Percentiles rank a stretch among this genome's conserved stretches.
Evolutionary conservation across 768 basidiomycete species (phyloP).

Genomic region (Calocybe gangraenosa): DNA sequence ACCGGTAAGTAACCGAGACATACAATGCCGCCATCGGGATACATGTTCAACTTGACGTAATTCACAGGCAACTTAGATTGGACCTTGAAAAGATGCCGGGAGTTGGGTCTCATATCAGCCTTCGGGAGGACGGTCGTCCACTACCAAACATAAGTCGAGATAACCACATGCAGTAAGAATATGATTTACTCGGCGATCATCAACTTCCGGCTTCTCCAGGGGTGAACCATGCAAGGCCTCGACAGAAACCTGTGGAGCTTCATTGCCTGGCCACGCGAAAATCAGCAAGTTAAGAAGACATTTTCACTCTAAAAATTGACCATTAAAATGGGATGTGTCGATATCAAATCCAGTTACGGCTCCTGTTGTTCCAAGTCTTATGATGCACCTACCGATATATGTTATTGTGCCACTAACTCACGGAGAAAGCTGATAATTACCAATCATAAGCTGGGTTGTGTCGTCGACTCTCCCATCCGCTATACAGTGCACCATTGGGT

Average conservation of each 20-base stretch:
- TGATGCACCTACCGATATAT: conserved; percentile 65
- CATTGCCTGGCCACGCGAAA: conserved; percentile 53
- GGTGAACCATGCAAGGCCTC: conserved; percentile 47
- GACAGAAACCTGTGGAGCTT: conserved; percentile 80
- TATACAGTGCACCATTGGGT: conserved; percentile 89
- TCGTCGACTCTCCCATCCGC: conserved; percentile 90
- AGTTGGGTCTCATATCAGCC: conserved; percentile 73
- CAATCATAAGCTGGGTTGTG: conserved; percentile 91
- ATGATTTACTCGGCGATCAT: conserved; percentile 50
- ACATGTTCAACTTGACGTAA: conserved; percentile 90
- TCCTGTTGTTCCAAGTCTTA: conserved; percentile 79
- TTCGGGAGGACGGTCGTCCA: conserved; percentile 81
- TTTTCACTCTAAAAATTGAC: conserved; percentile 27
- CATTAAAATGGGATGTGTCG: conserved; percentile 94
- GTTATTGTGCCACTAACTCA: background rate
- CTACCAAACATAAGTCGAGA: conserved; percentile 31
- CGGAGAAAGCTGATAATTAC: conserved; percentile 31
- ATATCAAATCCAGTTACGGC: conserved; percentile 81
- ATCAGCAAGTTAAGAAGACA: background rate
- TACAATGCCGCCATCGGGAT: conserved; percentile 97
- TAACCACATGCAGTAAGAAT: background rate
- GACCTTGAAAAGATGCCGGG: conserved; percentile 86
- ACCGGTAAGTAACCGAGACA: conserved; percentile 25
- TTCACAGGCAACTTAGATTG: conserved; percentile 49
- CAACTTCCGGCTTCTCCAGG: conserved; percentile 37